Percentiles rank a stretch among this genome's conserved stretches.
Evolutionary conservation across 768 basidiomycete species (phyloP).

Genomic region (Macrolepiota dolichaula): DNA sequence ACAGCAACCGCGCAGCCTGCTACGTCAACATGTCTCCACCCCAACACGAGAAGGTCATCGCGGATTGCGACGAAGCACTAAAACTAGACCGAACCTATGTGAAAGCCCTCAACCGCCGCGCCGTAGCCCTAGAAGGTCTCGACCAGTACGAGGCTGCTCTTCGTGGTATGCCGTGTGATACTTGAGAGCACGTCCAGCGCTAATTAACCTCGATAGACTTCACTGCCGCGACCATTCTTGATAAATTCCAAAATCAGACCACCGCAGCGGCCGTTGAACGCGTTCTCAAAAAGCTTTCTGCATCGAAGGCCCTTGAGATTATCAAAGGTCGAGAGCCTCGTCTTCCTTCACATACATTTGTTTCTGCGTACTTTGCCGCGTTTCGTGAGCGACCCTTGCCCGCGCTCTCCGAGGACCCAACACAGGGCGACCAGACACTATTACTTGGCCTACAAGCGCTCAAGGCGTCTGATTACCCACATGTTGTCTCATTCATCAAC

Average conservation of each 20-base stretch:
- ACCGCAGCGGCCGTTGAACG: constrained; percentile 85
- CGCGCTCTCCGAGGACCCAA: constrained; percentile 63
- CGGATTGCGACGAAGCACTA: constrained; percentile 88
- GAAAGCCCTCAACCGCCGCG: constrained; percentile 89
- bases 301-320: constrained; percentile 69
- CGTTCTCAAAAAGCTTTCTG: constrained; percentile 82
- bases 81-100: constrained; percentile 81
- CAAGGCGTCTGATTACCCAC: constrained; percentile 78
- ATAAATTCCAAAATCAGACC: constrained; percentile 81
- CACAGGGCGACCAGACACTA: constrained; percentile 82
- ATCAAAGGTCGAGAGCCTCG: constrained; percentile 76
- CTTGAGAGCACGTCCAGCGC: neutral
- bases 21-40: constrained; percentile 91
- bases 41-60: constrained; percentile 75
- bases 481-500: constrained; percentile 74
- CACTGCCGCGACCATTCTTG: constrained; percentile 94
- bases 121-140: constrained; percentile 77
- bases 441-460: constrained; percentile 80
- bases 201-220: constrained; percentile 55
- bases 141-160: constrained; percentile 72
- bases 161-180: constrained; percentile 50
- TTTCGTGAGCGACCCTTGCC: constrained; percentile 78
- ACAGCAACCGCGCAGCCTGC: constrained; percentile 96
- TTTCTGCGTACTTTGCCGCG: constrained; percentile 94
- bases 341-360: constrained; percentile 87